Percentiles rank a stretch among this genome's conserved stretches.
These are phyloP conservation scores for Hypoxylon sp. DNA, from an alignment of 2,329 filamentous ascomycete species.

Conservation along the genomic window DNA sequence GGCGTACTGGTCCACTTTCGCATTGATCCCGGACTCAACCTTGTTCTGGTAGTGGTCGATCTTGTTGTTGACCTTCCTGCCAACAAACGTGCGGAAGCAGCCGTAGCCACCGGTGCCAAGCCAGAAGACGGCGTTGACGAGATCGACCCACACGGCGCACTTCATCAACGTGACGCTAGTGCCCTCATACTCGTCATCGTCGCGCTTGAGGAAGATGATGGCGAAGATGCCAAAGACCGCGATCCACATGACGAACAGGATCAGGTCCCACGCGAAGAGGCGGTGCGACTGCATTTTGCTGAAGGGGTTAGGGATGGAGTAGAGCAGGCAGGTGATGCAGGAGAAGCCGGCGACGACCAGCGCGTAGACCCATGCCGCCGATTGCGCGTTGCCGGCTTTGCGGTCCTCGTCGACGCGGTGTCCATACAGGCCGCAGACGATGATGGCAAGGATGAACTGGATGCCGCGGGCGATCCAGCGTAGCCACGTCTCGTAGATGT, in stretches of 20 bases:
- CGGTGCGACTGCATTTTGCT: slow-evolving; percentile 56
- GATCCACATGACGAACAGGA: slow-evolving; percentile 69
- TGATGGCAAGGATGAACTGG: slow-evolving; percentile 79
- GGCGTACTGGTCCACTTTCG: slow-evolving; percentile 34
- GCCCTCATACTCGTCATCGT: slow-evolving; percentile 65
- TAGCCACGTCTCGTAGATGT: slow-evolving; percentile 62
- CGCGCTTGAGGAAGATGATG: slow-evolving; percentile 75
- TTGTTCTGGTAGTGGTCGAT: slow-evolving; percentile 43
- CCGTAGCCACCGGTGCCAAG: slow-evolving; percentile 63
- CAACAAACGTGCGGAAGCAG: slow-evolving; percentile 59
- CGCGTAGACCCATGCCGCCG: slow-evolving; percentile 75
- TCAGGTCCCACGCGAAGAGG: slow-evolving; percentile 62
- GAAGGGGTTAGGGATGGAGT: slow-evolving; percentile 56
- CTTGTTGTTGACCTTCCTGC: slow-evolving; percentile 53
- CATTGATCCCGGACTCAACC: slow-evolving; percentile 33
- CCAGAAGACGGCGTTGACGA: slow-evolving; percentile 79
- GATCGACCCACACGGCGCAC: slow-evolving; percentile 79
- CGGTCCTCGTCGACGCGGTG: slow-evolving; percentile 68
- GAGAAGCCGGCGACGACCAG: slow-evolving; percentile 70
- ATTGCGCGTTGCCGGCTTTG: slow-evolving; percentile 58
- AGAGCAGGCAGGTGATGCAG: slow-evolving; percentile 65
- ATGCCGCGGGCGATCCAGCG: slow-evolving; percentile 72
- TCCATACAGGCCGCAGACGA: slow-evolving; percentile 78
- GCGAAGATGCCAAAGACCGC: slow-evolving; percentile 81
- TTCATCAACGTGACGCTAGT: slow-evolving; percentile 70